Evolutionary conservation across 2,329 filamentous ascomycete species (phyloP), one percentile per base, ranked within the genome.

Genomic region (Fusarium lateritium): DNA sequence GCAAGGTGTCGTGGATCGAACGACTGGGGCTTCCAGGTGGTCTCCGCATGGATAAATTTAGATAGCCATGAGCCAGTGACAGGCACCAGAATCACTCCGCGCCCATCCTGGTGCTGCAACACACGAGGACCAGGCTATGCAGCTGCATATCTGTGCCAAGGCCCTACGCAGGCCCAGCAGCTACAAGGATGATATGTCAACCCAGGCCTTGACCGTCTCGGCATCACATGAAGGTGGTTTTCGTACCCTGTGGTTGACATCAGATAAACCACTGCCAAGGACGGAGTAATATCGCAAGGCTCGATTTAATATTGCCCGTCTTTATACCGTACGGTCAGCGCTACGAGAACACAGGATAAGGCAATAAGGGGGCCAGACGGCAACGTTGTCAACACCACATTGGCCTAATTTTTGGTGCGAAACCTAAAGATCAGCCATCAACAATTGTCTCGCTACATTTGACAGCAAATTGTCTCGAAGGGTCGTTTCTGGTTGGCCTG

Each of bases 41-140:
- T 53, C 66, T 54, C 49, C 33, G 34, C 40, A 17, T 36, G 51
- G 50, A 49, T 60, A 69, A 69, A 70, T 69, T 67, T 69, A 70
- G 67, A 64, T 42, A 44, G 22, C 33, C 42, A 53, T 70, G 14
- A 59, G 56, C 58, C 50, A 68, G 49, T 64, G 63, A 33, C 46
- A 57, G 36, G 38, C 49, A 24, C 42, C 44, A 36, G 47, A 53
- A 31, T 69, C 17, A 46, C 51, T 67, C 56, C 53, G 46, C 46
- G 31, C 57, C 31, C 36, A 64, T 64, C 50, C 60, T 40, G 26
- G 44, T 51, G 34, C 47, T 49, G 42, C 42, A 58, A 45, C 57
- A 70, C 47, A 43, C 49, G 49, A 57, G 47, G n/a, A 61, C 13
- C 40, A 62, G 65, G 56, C 61, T 33, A 21, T 53, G 58, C 52